Evolutionary conservation across 2,329 filamentous ascomycete genomes (phyloP).

Genomic region (Alternaria arbusti): DNA sequence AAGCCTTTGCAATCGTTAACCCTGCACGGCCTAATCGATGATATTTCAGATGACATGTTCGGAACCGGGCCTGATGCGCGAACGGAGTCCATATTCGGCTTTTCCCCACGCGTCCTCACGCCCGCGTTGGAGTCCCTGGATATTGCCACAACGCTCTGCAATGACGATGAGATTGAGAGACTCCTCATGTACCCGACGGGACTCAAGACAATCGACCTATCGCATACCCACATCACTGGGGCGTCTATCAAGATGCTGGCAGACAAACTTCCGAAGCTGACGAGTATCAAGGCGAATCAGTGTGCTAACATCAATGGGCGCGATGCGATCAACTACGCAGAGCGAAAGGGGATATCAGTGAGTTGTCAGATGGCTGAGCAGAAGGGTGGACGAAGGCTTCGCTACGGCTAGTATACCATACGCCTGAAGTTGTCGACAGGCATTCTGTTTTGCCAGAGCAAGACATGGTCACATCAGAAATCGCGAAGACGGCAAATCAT

Average conservation of each 20-base stretch:
- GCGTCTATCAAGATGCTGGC: constrained; percentile 49
- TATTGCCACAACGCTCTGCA: constrained; percentile 21
- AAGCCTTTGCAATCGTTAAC: constrained; percentile 6
- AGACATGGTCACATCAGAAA: neutral
- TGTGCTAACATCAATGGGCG: constrained; percentile 43
- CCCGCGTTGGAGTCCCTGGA: constrained; percentile 21
- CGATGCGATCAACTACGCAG: constrained; percentile 52
- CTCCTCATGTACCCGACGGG: constrained; percentile 27
- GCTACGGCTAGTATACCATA: constrained; percentile 8
- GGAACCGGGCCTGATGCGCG: neutral
- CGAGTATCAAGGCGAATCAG: constrained; percentile 41
- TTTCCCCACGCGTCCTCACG: constrained; percentile 34
- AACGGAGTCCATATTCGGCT: constrained; percentile 9
- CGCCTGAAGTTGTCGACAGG: neutral
- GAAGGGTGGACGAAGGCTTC: constrained; percentile 18
- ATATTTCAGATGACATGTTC: neutral
- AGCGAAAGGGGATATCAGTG: constrained; percentile 39
- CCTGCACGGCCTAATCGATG: neutral
- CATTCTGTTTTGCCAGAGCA: neutral
- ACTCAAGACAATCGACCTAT: constrained; percentile 44
- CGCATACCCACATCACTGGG: constrained; percentile 49
- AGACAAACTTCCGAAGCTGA: constrained; percentile 33
- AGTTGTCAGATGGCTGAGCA: constrained; percentile 27
- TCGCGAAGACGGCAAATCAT: no score
- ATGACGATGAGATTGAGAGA: constrained; percentile 42